Conservation (phyloP, 1,284 basidiomycete species). For the Puccinia brachypodii region DNA sequence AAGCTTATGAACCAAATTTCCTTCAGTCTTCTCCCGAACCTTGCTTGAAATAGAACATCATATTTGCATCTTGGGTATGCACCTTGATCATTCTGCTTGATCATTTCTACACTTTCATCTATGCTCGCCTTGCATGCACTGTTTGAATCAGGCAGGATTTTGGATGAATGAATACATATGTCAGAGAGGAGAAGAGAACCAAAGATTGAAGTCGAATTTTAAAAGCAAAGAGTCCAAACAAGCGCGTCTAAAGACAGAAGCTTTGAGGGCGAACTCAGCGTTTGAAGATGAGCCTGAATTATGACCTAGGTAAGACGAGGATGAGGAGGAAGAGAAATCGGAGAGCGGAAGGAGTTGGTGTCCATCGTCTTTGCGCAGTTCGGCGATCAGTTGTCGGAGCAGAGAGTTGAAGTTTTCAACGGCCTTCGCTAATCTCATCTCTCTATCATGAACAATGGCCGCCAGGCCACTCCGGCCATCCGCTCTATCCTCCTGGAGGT, state of each 20-base stretch:
- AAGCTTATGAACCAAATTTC: too few relatives aligned
- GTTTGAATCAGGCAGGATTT: too few relatives aligned
- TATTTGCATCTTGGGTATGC: too few relatives aligned
- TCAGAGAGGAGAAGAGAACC: not conserved
- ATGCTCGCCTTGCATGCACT: not conserved
- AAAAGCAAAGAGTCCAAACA: not conserved
- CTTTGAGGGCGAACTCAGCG: not conserved
- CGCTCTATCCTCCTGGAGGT: not conserved
- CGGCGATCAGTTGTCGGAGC: not conserved
- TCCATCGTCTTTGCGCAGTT: not conserved
- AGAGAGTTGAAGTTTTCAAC: not conserved
- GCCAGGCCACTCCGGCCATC: not conserved
- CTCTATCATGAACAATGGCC: not conserved
- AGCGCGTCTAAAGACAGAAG: not conserved
- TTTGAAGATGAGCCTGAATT: not conserved
- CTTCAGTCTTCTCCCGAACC: too few relatives aligned
- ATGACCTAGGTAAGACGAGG: not conserved
- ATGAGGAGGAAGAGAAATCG: not conserved
- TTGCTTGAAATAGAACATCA: too few relatives aligned
- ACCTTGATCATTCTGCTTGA: not conserved
- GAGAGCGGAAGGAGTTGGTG: too few relatives aligned
- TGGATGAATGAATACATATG: too few relatives aligned
- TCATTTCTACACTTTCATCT: not conserved
- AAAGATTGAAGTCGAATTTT: slow-evolving; percentile 15
- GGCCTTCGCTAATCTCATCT: not conserved